Conservation (phyloP, 495 filamentous ascomycete genomes). For the Entonaema liquescens region DNA sequence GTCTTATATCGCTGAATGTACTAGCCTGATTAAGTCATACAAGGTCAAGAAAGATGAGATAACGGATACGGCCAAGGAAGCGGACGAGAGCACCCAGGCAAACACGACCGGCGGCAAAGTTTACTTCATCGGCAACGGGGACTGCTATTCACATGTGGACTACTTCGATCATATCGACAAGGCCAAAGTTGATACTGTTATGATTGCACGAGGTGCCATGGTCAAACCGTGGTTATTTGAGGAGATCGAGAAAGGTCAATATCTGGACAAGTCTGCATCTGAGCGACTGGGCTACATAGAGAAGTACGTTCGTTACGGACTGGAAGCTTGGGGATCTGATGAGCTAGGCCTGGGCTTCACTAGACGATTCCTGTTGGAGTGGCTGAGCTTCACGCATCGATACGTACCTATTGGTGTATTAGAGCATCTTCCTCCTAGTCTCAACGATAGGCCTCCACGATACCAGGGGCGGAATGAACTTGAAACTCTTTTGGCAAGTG, state of each 20-base stretch:
- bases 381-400: constrained; percentile 88
- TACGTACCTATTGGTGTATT: constrained; percentile 92
- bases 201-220: constrained; percentile 90
- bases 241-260: constrained; percentile 90
- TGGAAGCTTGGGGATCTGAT: constrained; percentile 94
- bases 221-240: constrained; percentile 99
- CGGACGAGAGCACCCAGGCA: constrained; percentile 69
- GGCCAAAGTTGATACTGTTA: constrained; percentile 83
- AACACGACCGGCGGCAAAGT: constrained; percentile 66
- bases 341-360: constrained; percentile 91
- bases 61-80: constrained; percentile 78
- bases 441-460: constrained; percentile 87
- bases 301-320: constrained; percentile 87
- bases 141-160: constrained; percentile 91
- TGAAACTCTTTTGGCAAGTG: constrained; percentile 88
- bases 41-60: constrained; percentile 68
- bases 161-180: constrained; percentile 81
- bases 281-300: constrained; percentile 88
- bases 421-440: constrained; percentile 82
- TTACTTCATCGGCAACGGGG: constrained; percentile 95
- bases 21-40: constrained; percentile 80
- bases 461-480: constrained; percentile 86
- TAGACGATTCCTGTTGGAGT: constrained; percentile 90
- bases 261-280: constrained; percentile 89
- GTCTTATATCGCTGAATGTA: constrained; percentile 89